These are phyloP conservation scores for Coemansia sp. DNA, from an alignment of 192 early-diverging fungal species.

Conservation along the genomic window DNA sequence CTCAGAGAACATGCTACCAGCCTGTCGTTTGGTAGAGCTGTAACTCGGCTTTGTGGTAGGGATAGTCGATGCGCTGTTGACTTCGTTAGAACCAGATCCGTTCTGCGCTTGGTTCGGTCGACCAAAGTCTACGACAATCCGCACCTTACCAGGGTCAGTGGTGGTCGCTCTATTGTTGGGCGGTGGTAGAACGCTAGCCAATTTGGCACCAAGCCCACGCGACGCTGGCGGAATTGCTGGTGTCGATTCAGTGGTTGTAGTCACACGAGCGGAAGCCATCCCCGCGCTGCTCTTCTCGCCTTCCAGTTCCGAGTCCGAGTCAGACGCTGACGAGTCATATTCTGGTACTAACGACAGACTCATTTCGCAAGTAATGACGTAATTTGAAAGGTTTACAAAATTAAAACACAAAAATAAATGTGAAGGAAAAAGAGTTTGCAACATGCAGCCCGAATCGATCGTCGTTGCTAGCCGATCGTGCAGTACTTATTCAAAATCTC, in stretches of 20 bases:
- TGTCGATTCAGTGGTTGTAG: background rate
- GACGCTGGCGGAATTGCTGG: background rate
- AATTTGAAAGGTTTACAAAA: background rate
- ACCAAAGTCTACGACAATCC: slow-evolving; percentile 35
- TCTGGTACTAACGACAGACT: slow-evolving; percentile 39
- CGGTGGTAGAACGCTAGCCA: slow-evolving; percentile 38
- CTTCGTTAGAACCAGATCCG: background rate
- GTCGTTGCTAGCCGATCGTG: slow-evolving; percentile 53
- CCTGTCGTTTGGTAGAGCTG: background rate
- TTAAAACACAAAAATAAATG: background rate
- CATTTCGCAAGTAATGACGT: background rate
- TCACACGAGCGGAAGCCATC: background rate
- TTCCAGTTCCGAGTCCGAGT: slow-evolving; percentile 25
- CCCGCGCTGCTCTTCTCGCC: background rate
- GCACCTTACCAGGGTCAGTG: slow-evolving; percentile 5
- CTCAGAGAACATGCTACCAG: slow-evolving; percentile 33
- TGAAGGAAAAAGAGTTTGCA: background rate
- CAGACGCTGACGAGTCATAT: slow-evolving; percentile 31
- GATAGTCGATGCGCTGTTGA: background rate
- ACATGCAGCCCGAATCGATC: background rate
- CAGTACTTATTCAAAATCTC: slow-evolving; percentile 75
- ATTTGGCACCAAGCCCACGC: slow-evolving; percentile 13
- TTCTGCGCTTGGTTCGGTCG: background rate
- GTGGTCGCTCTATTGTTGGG: slow-evolving; percentile 9
- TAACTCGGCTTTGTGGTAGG: background rate